A percentile compares a stretch with the other conserved stretches of the same genome.
These are phyloP conservation scores for Pythium guiyangense DNA, from an alignment of 352 stramenopile species.

Conservation along the genomic window DNA sequence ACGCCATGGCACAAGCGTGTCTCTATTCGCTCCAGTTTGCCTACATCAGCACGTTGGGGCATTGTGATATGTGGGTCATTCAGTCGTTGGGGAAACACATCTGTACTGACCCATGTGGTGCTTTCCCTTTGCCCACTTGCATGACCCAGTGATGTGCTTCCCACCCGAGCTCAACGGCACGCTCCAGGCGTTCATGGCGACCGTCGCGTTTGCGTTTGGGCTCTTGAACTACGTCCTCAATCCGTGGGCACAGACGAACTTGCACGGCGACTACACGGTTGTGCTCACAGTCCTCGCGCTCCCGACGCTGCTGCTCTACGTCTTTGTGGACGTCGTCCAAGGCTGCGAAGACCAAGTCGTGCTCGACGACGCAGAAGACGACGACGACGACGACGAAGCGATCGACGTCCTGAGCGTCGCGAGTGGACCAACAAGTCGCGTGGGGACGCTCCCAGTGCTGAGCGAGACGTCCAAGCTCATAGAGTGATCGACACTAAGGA, in stretches of 20 bases:
- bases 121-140: not conserved
- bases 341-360: conserved; percentile 60
- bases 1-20: conserved; percentile 70
- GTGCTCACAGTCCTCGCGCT: conserved; percentile 47
- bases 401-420: not conserved
- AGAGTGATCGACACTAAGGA: conserved; percentile 6
- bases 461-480: conserved; percentile 44
- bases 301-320: conserved; percentile 55
- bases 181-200: conserved; percentile 72
- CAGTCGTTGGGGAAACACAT: not conserved
- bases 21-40: conserved; percentile 82
- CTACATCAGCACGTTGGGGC: conserved; percentile 64
- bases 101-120: not conserved
- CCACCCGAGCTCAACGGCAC: conserved; percentile 70
- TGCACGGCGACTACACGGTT: conserved; percentile 61
- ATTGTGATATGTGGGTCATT: not conserved
- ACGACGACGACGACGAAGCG: conserved; percentile 3
- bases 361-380: conserved; percentile 21
- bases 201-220: conserved; percentile 59
- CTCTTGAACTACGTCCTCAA: conserved; percentile 76
- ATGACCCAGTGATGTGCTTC: conserved; percentile 71
- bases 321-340: conserved; percentile 57
- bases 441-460: conserved; percentile 1
- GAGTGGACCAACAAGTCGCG: not conserved
- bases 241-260: conserved; percentile 64